Percentiles rank a stretch among this genome's conserved stretches.
Evolutionary conservation across 1,284 basidiomycete species (phyloP).

Genomic region (Farysia itapuensis): DNA sequence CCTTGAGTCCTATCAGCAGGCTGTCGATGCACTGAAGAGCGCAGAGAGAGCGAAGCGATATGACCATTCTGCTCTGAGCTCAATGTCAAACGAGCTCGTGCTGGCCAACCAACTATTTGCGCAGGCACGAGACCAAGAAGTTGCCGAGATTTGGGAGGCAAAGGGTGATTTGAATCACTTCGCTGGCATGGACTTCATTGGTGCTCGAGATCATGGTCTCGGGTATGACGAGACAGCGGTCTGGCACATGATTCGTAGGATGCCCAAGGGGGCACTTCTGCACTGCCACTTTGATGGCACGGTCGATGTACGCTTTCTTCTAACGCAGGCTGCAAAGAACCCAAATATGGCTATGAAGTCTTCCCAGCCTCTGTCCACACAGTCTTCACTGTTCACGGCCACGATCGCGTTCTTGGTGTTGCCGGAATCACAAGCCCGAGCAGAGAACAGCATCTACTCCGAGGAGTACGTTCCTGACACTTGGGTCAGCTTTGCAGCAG

Average conservation of each 20-base stretch:
- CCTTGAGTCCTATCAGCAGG: slow-evolving; percentile 5
- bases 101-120: slow-evolving; percentile 19
- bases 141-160: slow-evolving; percentile 12
- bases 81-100: slow-evolving; percentile 9
- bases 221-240: slow-evolving; percentile 8
- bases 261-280: slow-evolving; percentile 45
- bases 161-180: slow-evolving; percentile 21
- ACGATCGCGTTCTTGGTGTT: slow-evolving; percentile 28
- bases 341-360: slow-evolving; percentile 34
- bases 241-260: slow-evolving; percentile 16
- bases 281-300: slow-evolving; percentile 54
- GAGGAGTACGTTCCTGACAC: slow-evolving; percentile 19
- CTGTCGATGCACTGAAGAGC: slow-evolving; percentile 13
- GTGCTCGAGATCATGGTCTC: slow-evolving; percentile 17
- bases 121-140: slow-evolving; percentile 14
- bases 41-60: slow-evolving; percentile 24
- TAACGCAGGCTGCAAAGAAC: slow-evolving; percentile 17
- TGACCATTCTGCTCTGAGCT: slow-evolving; percentile 20
- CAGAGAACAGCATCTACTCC: slow-evolving; percentile 17
- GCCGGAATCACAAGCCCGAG: slow-evolving; percentile 5
- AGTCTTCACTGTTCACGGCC: slow-evolving; percentile 21
- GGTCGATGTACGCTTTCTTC: slow-evolving; percentile 36
- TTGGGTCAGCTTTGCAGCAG: slow-evolving; percentile 36
- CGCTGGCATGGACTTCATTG: slow-evolving; percentile 33
- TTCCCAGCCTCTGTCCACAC: slow-evolving; percentile 10